Percentiles rank a stretch among this genome's conserved stretches.
phyloP scores from a whole-genome alignment of 495 filamentous ascomycete species.

The Xylaria castorea region DNA sequence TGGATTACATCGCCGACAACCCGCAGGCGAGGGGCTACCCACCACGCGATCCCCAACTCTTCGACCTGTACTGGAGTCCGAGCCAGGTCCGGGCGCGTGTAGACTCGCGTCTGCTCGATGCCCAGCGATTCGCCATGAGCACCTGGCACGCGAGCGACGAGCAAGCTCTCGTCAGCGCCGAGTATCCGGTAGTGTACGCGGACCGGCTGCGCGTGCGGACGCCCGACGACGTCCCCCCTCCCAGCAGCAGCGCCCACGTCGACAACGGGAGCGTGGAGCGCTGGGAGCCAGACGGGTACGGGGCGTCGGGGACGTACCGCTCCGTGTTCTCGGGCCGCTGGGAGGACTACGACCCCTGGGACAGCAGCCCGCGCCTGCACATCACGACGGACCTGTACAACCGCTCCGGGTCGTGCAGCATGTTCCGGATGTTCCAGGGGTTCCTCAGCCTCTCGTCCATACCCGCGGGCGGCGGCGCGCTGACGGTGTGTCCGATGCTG shows the following conservation, averaged over 20 bases:
- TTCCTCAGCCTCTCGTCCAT: constrained; percentile 77
- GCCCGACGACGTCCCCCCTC: constrained; percentile 72
- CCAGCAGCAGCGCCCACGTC: constrained; percentile 55
- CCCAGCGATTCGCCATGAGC: constrained; percentile 77
- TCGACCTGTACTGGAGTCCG: constrained; percentile 85
- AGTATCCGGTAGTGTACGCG: constrained; percentile 73
- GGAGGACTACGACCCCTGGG: constrained; percentile 86
- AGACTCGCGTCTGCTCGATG: constrained; percentile 72
- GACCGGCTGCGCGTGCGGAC: constrained; percentile 76
- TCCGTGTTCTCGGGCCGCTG: constrained; percentile 75
- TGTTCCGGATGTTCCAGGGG: constrained; percentile 88
- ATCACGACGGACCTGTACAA: constrained; percentile 82
- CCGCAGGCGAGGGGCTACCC: constrained; percentile 49
- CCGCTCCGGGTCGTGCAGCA: constrained; percentile 78
- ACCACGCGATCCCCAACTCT: constrained; percentile 65
- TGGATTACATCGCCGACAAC: constrained; percentile 65
- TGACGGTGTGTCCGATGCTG: constrained; percentile 80
- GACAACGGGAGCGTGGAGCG: constrained; percentile 85
- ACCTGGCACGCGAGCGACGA: constrained; percentile 77
- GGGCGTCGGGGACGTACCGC: constrained; percentile 68
- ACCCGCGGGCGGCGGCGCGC: constrained; percentile 68
- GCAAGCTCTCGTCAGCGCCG: constrained; percentile 62
- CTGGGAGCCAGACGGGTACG: constrained; percentile 88
- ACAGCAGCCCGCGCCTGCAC: constrained; percentile 70
- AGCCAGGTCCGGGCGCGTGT: constrained; percentile 75